Evolutionary conservation across 2,329 filamentous ascomycete genomes (phyloP), one percentile per base, ranked within the genome.

Genomic region (Penicillium decumbens): DNA sequence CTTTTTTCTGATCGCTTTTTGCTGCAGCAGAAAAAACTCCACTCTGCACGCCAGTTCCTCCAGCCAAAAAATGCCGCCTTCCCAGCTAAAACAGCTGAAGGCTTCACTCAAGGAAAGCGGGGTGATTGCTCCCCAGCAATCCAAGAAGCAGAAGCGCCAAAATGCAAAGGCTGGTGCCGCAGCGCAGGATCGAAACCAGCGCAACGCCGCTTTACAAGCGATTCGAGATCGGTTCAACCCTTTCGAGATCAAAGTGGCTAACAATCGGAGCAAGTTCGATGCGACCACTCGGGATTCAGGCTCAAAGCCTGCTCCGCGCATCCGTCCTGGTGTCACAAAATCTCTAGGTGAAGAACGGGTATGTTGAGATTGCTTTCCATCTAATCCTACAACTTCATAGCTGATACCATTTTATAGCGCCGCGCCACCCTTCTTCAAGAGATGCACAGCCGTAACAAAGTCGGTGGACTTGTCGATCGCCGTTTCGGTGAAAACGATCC

Each of bases 211-310:
- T 13, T 78, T 98, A 55, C 84, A 88, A 61, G 83, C 82, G 49
- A 96, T 98, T 67, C 87, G 93, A 65, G 91, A 97, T 65, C 87
- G 91, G 60, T 97, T 97, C 80, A 98, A 98, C 69, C 93, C 93
- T 0, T 98, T 98, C 72, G 93, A 98, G 66, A 82, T 95, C 68
- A 95, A 95, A 72, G 83, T 87, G 50, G 83, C 86, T 35, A 78
- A 84, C 1, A 80, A 86, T 51, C 87, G 85, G 0, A 84, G 84
- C 49, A 97, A 97, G 64, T 95, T 95, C 57, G 84, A 92, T 38
- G 85, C 91, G 39, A 90, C 88, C 0, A 91, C 80, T 45, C 82
- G 81, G 55, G 80, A 81, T 50, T 60, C 56, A 0, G 57, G 56
- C 25, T 77, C 80, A 10, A 72, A 72, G 27, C 75, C 75, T 25